A percentile compares a stretch with the other conserved stretches of the same genome.
phyloP scores from a whole-genome alignment of 179 eudicot species.

The Silene noctiflora region DNA sequence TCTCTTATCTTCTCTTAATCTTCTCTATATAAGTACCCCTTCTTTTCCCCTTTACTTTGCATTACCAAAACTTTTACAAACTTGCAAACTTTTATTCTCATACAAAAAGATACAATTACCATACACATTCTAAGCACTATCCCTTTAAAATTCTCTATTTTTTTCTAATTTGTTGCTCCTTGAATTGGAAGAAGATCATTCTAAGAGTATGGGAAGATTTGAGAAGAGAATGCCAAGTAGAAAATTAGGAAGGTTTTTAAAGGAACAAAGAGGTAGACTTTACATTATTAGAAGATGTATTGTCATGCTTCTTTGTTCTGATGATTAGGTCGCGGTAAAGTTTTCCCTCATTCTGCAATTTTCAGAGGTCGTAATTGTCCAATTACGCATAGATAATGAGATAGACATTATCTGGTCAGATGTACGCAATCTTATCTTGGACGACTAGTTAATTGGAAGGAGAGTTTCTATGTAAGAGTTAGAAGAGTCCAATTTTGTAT shows the following conservation, averaged over 20 bases:
- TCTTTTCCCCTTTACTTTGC: not conserved
- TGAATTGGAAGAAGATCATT: too few species aligned
- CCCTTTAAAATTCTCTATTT: not conserved
- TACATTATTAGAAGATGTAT: constrained; percentile 50
- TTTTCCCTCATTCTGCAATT: not conserved
- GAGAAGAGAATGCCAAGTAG: constrained; percentile 42
- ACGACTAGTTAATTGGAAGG: too few species aligned
- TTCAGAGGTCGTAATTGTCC: not conserved
- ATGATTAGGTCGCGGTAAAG: constrained; percentile 24
- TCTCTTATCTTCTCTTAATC: constrained; percentile 11
- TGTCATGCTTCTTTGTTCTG: constrained; percentile 43
- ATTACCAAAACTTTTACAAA: constrained; percentile 8
- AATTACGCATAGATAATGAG: too few species aligned
- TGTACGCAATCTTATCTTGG: not conserved
- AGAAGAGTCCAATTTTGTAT: constrained; percentile 25
- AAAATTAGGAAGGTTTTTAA: constrained; percentile 46
- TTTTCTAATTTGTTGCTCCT: too few species aligned
- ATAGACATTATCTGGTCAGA: not conserved
- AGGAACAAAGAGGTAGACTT: constrained; percentile 45
- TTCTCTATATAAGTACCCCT: constrained; percentile 29
- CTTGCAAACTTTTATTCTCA: constrained; percentile 4
- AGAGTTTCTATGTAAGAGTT: not conserved
- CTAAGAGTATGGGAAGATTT: constrained; percentile 19
- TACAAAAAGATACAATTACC: not conserved
- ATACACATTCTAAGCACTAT: not conserved